Evolutionary conservation across 2,329 filamentous ascomycete species (phyloP), one percentile per base, ranked within the genome.

Genomic region (Corinectria fuckeliana): DNA sequence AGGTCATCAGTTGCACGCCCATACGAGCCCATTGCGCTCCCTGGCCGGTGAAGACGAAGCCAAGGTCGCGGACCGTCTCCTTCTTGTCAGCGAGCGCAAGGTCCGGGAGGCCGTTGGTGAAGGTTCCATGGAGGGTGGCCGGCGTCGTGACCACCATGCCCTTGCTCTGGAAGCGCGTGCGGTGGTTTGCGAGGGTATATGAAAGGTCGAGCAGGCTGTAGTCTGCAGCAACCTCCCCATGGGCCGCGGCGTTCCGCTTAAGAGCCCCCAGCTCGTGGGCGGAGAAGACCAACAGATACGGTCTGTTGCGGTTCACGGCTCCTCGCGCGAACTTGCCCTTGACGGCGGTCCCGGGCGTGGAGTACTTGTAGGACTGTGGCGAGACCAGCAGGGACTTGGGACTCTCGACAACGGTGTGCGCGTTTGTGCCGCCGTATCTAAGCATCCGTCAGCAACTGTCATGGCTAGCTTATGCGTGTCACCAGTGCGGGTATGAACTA

Each of bases 1-100:
- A n/a, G 59, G 72, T 60, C 62, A 78, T 58, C 56, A 47, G 2
- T 11, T 75, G 8, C 36, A 25, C 2, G 63, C 52, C 73, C 74
- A n/a, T n/a, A n/a, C n/a, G n/a, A n/a, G n/a, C n/a, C n/a, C n/a
- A 77, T 30, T 76, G 74, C 0, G 73, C 71, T 1, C 75, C 75
- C 20, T 77, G 74, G 0, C 75, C 75, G 0, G 71, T 74, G 55
- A 76, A 76, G 3, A 73, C 67, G 13, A 56, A 47, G 30, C 3
- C 28, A 4, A 39, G 13, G 9, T 16, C 41, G 13, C n/a, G 32
- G 6, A 6, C 7, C 13, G 21, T 8, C 9, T 13, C n/a, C n/a
- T n/a, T n/a, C n/a, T n/a, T n/a, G n/a, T n/a, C n/a, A n/a, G n/a
- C n/a, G n/a, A n/a, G n/a, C n/a, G n/a, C n/a, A n/a, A n/a, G n/a